A percentile compares a stretch with the other conserved stretches of the same genome.
phyloP scores from a whole-genome alignment of 768 basidiomycete species.

The Kwoniella pini region DNA sequence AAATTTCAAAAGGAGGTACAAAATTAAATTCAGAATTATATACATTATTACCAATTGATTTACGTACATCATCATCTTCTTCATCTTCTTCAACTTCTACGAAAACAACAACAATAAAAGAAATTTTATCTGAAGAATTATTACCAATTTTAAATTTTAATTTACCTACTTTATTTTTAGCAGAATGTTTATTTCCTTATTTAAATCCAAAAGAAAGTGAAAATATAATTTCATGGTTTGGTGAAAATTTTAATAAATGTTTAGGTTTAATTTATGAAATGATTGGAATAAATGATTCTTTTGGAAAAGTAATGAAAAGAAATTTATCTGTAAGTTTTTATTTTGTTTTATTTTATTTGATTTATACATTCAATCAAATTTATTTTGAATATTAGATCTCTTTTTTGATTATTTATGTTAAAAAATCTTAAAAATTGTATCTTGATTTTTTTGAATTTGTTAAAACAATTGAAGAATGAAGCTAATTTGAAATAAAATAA shows the following conservation, averaged over 20 bases:
- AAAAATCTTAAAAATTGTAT: too few relatives aligned
- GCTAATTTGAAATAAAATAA: neutral
- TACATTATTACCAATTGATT: slow-evolving; percentile 76
- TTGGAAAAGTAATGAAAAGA: slow-evolving; percentile 88
- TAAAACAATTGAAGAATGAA: too few relatives aligned
- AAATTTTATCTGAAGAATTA: slow-evolving; percentile 3
- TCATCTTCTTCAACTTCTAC: slow-evolving; percentile 57
- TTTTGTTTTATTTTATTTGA: neutral
- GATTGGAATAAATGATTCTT: slow-evolving; percentile 79
- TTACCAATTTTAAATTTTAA: slow-evolving; percentile 60
- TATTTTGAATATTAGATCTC: too few relatives aligned
- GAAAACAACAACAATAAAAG: neutral
- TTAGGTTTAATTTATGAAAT: slow-evolving; percentile 78
- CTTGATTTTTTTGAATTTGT: too few relatives aligned
- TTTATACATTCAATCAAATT: too few relatives aligned
- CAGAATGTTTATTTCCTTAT: slow-evolving; percentile 93
- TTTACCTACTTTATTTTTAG: slow-evolving; percentile 78
- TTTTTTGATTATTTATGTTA: too few relatives aligned
- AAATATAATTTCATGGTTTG: slow-evolving; percentile 72
- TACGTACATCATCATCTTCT: slow-evolving; percentile 63
- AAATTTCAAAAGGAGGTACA: slow-evolving; percentile 49
- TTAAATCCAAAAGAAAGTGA: slow-evolving; percentile 66
- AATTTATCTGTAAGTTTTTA: slow-evolving; percentile 69
- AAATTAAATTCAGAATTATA: slow-evolving; percentile 60
- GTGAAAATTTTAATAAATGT: slow-evolving; percentile 58